A percentile compares a stretch with the other conserved stretches of the same genome.
These are phyloP conservation scores for Caryocar brasiliense DNA, from an alignment of 441 rosid species.

Conservation along the genomic window DNA sequence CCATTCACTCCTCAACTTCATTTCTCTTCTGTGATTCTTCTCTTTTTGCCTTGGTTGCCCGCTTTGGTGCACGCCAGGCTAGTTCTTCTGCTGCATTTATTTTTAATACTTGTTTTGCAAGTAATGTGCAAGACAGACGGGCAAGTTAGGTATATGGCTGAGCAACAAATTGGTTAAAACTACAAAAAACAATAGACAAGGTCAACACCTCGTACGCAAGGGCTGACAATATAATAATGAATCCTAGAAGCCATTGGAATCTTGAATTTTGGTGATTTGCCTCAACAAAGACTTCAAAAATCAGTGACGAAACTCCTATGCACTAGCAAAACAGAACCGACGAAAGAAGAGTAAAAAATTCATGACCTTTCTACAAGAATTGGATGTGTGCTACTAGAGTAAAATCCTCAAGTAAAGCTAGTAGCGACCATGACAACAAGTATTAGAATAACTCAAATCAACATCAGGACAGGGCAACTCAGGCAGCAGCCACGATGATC, in stretches of 20 bases:
- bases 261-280: slow-evolving; percentile 3
- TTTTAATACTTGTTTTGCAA: neutral
- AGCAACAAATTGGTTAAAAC: neutral
- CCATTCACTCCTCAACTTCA: neutral
- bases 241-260: neutral
- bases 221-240: neutral
- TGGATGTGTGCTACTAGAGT: no score
- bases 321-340: no score
- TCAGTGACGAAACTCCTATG: no score
- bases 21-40: neutral
- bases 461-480: no score
- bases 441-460: no score
- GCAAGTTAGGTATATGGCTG: neutral
- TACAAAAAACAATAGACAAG: neutral
- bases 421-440: no score
- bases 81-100: neutral
- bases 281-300: no score
- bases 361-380: no score
- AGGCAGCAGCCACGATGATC: no score
- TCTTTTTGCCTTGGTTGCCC: neutral
- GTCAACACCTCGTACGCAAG: neutral
- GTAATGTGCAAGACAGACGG: neutral
- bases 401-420: no score
- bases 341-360: no score
- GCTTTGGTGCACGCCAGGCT: neutral